Conservation (phyloP, 2,329 filamentous ascomycete genomes). For the Cytospora schulzeri region DNA sequence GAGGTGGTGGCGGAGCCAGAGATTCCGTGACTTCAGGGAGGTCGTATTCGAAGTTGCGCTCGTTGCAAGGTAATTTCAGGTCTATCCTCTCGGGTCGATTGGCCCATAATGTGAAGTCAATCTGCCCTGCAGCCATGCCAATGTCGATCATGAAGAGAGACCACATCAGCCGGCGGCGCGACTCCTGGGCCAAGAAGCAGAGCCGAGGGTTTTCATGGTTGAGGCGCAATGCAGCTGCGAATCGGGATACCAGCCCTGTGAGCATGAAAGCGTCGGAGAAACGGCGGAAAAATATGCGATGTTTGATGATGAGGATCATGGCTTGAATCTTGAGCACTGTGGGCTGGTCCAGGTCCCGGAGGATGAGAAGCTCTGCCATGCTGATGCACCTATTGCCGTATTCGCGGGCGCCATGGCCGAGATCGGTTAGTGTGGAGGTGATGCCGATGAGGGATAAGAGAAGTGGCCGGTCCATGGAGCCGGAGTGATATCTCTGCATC, state of each 20-base stretch:
- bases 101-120: constrained; percentile 50
- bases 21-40: constrained; percentile 57
- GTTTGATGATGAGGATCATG: constrained; percentile 50
- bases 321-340: constrained; percentile 58
- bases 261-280: constrained; percentile 53
- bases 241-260: constrained; percentile 47
- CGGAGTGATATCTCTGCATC: constrained; percentile 60
- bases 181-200: constrained; percentile 48
- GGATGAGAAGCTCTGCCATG: constrained; percentile 55
- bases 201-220: constrained; percentile 51
- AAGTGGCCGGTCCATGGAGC: constrained; percentile 57
- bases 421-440: constrained; percentile 57
- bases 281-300: constrained; percentile 48
- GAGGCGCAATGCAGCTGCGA: constrained; percentile 51
- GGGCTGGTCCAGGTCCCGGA: constrained; percentile 56
- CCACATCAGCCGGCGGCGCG: constrained; percentile 51
- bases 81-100: constrained; percentile 44
- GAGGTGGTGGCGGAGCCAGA: constrained; percentile 47
- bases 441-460: constrained; percentile 58
- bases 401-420: constrained; percentile 53
- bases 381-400: constrained; percentile 58
- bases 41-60: constrained; percentile 58
- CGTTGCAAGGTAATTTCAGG: constrained; percentile 52
- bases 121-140: constrained; percentile 48
- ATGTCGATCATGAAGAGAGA: constrained; percentile 51